These are phyloP conservation scores for Scutellaria barbata DNA, from an alignment of 257 asterid species.

Conservation along the genomic window DNA sequence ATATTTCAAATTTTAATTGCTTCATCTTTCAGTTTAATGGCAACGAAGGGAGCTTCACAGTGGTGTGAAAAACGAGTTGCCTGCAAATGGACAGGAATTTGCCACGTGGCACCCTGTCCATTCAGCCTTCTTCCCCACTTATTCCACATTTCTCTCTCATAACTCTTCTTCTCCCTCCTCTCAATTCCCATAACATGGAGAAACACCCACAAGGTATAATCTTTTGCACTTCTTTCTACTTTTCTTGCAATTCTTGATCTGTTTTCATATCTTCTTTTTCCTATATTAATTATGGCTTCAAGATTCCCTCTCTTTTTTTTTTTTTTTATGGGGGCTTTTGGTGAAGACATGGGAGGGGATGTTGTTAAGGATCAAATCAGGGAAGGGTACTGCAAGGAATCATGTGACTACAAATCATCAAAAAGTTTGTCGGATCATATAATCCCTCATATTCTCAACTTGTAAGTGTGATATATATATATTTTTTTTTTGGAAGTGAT, in stretches of 20 bases:
- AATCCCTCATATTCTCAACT: slow-evolving; percentile 76
- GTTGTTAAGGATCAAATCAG: slow-evolving; percentile 43
- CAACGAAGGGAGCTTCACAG: too few relatives aligned
- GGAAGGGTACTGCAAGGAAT: slow-evolving; percentile 48
- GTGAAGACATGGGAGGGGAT: slow-evolving; percentile 42
- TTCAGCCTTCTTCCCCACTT: slow-evolving; percentile 33
- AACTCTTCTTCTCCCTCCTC: slow-evolving; percentile 22
- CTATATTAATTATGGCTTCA: slow-evolving; percentile 9
- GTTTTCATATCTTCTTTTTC: too few relatives aligned
- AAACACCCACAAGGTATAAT: slow-evolving; percentile 45
- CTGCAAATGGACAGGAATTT: slow-evolving; percentile 45
- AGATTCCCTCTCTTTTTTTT: not conserved
- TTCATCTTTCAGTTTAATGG: too few relatives aligned
- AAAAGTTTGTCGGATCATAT: slow-evolving; percentile 44
- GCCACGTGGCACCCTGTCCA: slow-evolving; percentile 51
- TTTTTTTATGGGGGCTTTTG: not conserved
- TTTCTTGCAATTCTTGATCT: not conserved
- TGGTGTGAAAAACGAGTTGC: not conserved
- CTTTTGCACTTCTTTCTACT: not conserved
- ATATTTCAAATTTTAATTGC: too few relatives aligned
- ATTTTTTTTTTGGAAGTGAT: not conserved
- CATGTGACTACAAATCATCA: slow-evolving; percentile 42
- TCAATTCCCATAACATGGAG: slow-evolving; percentile 38
- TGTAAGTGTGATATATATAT: slow-evolving; percentile 56
- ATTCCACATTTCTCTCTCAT: not conserved